A percentile compares a stretch with the other conserved stretches of the same genome.
Conservation (phyloP, 345 rosid genomes). For the Cardamine resedifolia region DNA sequence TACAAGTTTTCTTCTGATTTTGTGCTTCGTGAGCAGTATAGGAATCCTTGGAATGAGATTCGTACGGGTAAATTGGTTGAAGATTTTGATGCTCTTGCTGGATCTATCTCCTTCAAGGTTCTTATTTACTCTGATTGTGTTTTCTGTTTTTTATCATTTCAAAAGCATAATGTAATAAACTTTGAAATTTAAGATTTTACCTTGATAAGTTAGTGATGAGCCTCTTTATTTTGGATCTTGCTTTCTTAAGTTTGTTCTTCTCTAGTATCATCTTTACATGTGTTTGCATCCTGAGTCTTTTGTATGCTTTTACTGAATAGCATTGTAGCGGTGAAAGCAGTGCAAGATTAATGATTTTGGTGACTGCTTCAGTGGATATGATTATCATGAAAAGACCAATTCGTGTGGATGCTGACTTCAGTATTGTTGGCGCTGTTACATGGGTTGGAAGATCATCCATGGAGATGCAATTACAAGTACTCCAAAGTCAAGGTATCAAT, state of each 20-base stretch:
- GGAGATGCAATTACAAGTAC: constrained; percentile 84
- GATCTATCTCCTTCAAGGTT: constrained; percentile 83
- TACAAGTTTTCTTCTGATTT: constrained; percentile 77
- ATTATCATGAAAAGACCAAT: constrained; percentile 70
- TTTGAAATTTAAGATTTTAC: background rate
- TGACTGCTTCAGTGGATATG: constrained; percentile 91
- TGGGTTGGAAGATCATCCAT: constrained; percentile 92
- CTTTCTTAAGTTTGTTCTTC: too few relatives aligned
- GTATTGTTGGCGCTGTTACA: constrained; percentile 70
- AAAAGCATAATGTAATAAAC: background rate
- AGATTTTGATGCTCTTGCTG: constrained; percentile 96
- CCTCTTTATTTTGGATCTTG: background rate
- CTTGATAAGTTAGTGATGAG: background rate
- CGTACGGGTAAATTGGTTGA: constrained; percentile 83
- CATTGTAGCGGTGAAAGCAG: constrained; percentile 63
- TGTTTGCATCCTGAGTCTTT: too few relatives aligned
- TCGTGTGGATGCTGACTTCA: constrained; percentile 53
- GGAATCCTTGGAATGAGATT: constrained; percentile 86
- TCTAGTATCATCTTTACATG: too few relatives aligned
- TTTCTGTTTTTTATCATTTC: too few relatives aligned
- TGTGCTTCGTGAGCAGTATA: constrained; percentile 73
- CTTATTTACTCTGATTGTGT: background rate
- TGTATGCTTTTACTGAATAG: constrained; percentile 38
- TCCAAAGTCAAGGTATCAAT: constrained; percentile 66
- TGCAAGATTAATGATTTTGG: constrained; percentile 65